Evolutionary conservation across 306 rosid genomes (phyloP).

Genomic region (Sicyos edulis): DNA sequence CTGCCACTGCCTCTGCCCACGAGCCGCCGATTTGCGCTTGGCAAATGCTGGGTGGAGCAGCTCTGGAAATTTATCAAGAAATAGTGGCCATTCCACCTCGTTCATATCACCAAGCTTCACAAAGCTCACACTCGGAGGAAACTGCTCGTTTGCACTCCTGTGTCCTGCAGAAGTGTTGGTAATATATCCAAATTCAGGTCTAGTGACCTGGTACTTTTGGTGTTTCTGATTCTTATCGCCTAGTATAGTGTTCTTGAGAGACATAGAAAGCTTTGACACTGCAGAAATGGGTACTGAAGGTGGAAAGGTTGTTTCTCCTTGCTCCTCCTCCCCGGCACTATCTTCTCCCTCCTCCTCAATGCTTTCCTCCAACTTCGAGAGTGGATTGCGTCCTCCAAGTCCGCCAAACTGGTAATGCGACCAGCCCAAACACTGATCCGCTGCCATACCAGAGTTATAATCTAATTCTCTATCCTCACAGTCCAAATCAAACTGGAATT

Average conservation of each 20-base stretch:
- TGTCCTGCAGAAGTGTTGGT: conserved; percentile 65
- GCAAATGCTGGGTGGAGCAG: conserved; percentile 68
- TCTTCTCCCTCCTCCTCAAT: conserved; percentile 40
- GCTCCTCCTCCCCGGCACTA: conserved; percentile 56
- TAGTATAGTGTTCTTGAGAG: conserved; percentile 50
- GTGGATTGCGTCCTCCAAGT: conserved; percentile 43
- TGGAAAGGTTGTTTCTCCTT: conserved; percentile 26
- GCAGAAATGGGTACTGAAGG: conserved; percentile 30
- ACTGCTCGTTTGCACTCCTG: conserved; percentile 93
- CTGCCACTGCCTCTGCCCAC: conserved; percentile 83
- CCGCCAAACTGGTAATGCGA: conserved; percentile 42
- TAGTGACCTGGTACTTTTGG: conserved; percentile 39
- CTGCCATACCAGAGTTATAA: conserved; percentile 23
- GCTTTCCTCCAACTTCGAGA: conserved; percentile 81
- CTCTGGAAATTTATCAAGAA: conserved; percentile 71
- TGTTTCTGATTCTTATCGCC: conserved; percentile 49
- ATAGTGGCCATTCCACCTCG: conserved; percentile 69
- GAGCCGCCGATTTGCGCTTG: conserved; percentile 46
- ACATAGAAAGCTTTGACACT: conserved; percentile 47
- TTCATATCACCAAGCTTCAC: conserved; percentile 73
- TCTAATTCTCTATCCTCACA: conserved; percentile 52
- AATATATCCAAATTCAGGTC: conserved; percentile 40
- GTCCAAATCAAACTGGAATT: conserved; percentile 65
- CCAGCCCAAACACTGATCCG: conserved; percentile 39
- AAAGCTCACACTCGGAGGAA: conserved; percentile 77